Evolutionary conservation across 371 early-diverging fungal species (phyloP), one percentile per base, ranked within the genome.

Genomic region (Capniomyces stellatus): DNA sequence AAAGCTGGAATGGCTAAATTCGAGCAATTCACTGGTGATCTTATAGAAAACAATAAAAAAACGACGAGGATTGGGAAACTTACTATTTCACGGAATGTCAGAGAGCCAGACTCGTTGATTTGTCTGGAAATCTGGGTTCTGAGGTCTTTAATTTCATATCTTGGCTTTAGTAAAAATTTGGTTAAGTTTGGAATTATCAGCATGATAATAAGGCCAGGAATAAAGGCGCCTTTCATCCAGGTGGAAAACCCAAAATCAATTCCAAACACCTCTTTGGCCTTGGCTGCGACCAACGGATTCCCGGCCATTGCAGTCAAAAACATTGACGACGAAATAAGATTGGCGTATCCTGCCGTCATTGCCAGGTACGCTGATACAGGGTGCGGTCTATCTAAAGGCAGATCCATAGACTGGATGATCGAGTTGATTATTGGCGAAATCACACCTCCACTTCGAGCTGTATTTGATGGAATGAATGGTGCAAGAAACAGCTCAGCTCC

Each of bases 391-490:
- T 21, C 46, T 27, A 51, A 50, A 6, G 46, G 21, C 1, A 73
- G 70, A 2, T 68, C 73, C 2, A 81, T 58, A 18, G 75, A 68
- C 0, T 61, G 57, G 21, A 75, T 75, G 39, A 82, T 72, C 0
- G 83, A 78, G 22, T 71, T 67, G 10, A 81, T 79, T 0, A 83
- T 73, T 8, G 83, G 83, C 29, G 72, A 71, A 1, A 83, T 64
- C 29, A 83, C 79, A 19, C 83, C 79, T 12, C 83, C 83, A 21
- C 82, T 82, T 43, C 83, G 72, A n/a, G 83, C 83, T 0, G 78
- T 76, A 56, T 83, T 83, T 28, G 77, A 76, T 2, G 83, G 83
- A 22, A 83, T 77, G 58, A 83, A 78, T 0, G 83, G 79, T 2
- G 77, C 81, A 29, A 83, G 52, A 15, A 71, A 42, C 19, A 82